Percentiles rank a stretch among this genome's conserved stretches.
Conservation (phyloP, 805 yeast species). For the Kregervanrija pseudodelftensis region DNA sequence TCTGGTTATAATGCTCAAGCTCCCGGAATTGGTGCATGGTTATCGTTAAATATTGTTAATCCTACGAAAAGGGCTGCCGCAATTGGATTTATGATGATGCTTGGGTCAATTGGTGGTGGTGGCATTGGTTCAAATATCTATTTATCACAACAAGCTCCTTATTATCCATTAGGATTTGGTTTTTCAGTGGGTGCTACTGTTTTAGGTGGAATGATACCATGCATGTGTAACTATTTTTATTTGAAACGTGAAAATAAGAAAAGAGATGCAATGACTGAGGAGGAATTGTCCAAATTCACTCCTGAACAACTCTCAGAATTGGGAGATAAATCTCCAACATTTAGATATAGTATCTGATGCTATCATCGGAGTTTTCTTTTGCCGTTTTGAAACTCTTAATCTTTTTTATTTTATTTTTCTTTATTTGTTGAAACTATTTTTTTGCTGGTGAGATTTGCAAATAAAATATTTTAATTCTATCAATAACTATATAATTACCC, state of each 20-base stretch:
- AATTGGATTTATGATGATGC: constrained; percentile 36
- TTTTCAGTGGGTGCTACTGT: constrained; percentile 15
- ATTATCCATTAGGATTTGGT: constrained; percentile 14
- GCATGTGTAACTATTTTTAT: constrained; percentile 11
- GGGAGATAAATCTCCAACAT: no score
- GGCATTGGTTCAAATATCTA: constrained; percentile 16
- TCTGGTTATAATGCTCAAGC: constrained; percentile 28
- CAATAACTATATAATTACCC: no score
- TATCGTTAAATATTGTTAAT: constrained; percentile 13
- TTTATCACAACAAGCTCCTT: constrained; percentile 11
- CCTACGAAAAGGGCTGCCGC: constrained; percentile 38
- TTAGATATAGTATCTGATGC: no score
- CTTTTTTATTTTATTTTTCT: no score
- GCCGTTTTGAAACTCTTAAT: no score
- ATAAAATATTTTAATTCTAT: no score
- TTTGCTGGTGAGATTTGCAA: no score
- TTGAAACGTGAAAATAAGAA: constrained; percentile 1
- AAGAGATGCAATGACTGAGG: no score
- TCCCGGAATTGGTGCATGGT: constrained; percentile 17
- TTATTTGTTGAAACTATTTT: no score
- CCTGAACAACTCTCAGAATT: no score
- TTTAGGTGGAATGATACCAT: constrained; percentile 15
- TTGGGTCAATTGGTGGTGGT: constrained; percentile 25
- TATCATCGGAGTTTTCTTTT: no score
- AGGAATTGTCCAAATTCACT: no score